Evolutionary conservation across 192 early-diverging fungal species (phyloP).

Genomic region (Gonapodya sp.): DNA sequence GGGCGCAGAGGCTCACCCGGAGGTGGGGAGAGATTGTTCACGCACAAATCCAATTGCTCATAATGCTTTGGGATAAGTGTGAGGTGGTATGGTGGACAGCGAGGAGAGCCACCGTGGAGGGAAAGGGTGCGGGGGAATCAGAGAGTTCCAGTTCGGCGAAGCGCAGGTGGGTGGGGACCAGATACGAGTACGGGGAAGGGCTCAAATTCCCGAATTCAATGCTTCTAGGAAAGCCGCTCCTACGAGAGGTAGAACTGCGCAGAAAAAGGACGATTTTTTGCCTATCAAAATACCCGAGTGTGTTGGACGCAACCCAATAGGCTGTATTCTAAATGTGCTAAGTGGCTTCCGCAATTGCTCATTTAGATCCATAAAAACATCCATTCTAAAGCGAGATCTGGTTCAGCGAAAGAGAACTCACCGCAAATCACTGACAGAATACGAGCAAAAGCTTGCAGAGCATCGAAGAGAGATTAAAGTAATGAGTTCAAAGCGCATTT

Average conservation of each 20-base stretch:
- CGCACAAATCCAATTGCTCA: neutral
- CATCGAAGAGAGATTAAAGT: neutral
- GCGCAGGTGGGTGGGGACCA: neutral
- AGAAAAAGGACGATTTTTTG: neutral
- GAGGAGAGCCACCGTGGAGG: neutral
- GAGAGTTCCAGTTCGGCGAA: neutral
- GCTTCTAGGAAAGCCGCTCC: neutral
- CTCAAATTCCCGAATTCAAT: neutral
- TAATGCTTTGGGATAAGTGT: neutral
- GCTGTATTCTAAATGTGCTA: no score
- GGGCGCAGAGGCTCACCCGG: neutral
- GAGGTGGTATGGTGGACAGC: neutral
- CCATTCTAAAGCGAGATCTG: neutral
- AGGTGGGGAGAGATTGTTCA: neutral
- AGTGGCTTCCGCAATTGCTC: no score
- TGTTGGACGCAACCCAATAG: no score
- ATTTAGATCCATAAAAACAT: neutral
- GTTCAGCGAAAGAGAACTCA: neutral
- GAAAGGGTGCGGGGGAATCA: neutral
- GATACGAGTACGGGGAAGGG: neutral
- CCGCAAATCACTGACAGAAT: neutral
- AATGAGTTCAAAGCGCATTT: neutral
- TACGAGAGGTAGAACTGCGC: neutral
- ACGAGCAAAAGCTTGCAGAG: neutral
- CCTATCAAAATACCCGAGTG: neutral